A percentile compares a stretch with the other conserved stretches of the same genome.
Conservation (phyloP, 2,329 filamentous ascomycete species). For the Fusarium floridanum region DNA sequence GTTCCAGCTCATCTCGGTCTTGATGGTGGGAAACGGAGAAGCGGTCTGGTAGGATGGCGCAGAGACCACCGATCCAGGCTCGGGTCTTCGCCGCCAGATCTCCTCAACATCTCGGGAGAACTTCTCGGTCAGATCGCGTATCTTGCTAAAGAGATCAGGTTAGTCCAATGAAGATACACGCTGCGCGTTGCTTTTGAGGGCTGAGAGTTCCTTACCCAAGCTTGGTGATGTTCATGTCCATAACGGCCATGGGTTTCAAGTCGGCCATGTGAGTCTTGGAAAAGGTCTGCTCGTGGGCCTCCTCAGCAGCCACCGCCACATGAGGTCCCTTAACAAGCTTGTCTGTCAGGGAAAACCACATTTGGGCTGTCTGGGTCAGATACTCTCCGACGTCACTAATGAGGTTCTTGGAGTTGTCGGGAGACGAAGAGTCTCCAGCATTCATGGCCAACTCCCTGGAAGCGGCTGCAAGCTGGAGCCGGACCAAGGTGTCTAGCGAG, state of each 20-base stretch:
- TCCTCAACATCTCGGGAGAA: slow-evolving; percentile 53
- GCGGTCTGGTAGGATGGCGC: slow-evolving; percentile 36
- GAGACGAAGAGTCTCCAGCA: slow-evolving; percentile 16
- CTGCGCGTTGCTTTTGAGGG: background rate
- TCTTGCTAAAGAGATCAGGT: slow-evolving; percentile 46
- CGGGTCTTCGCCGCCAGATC: slow-evolving; percentile 45
- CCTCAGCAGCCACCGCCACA: slow-evolving; percentile 46
- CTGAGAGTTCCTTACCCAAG: slow-evolving; percentile 48
- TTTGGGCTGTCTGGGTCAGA: slow-evolving; percentile 49
- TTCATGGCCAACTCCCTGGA: slow-evolving; percentile 41
- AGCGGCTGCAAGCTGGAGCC: slow-evolving; percentile 45
- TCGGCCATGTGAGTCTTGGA: slow-evolving; percentile 46
- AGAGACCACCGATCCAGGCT: slow-evolving; percentile 23
- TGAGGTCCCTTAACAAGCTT: slow-evolving; percentile 50
- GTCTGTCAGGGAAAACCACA: slow-evolving; percentile 53
- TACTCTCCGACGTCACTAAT: slow-evolving; percentile 54
- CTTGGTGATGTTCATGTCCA: slow-evolving; percentile 51
- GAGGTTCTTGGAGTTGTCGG: slow-evolving; percentile 44
- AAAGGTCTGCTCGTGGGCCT: slow-evolving; percentile 47
- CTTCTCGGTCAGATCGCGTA: slow-evolving; percentile 50
- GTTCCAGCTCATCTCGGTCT: slow-evolving; percentile 37
- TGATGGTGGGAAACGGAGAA: slow-evolving; percentile 42
- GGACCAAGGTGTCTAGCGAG: slow-evolving; percentile 47
- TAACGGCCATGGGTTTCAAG: slow-evolving; percentile 43
- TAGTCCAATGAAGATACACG: slow-evolving; percentile 23